Evolutionary conservation across 495 filamentous ascomycete genomes (phyloP), one percentile per base, ranked within the genome.

Genomic region (Pseudomonodictys pantanalensis): DNA sequence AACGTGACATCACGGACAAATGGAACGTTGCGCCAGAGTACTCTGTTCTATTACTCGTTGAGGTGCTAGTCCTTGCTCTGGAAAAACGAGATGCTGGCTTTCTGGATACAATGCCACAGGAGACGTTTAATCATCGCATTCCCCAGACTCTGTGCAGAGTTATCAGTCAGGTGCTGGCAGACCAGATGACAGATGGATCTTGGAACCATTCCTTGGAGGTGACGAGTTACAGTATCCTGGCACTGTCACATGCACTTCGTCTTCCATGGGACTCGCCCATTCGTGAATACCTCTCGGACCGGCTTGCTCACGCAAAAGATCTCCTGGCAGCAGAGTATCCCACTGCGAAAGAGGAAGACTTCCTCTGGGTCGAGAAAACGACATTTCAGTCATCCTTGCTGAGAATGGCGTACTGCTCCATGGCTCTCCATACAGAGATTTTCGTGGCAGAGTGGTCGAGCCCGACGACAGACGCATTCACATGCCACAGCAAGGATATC

Each of bases 291-390:
- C 29, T 52, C 8, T 3, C 6, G 18, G 29, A 52, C 12, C 4
- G 25, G 12, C 4, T 52, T 7, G 8, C 6, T 3, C 48, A 52
- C n/a, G 53, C 11, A 4, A 28, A 30, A 18, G 47, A 29, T n/a
- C 52, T 17, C 46, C 5, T 59, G n/a, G 8, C 6, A 9, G 29
- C 24, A 9, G 17, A 52, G 3, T 32, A 32, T 18, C 1, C 8
- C 8, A 42, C 18, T 18, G 10, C 6, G n/a, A 29, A 10, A 2
- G 17, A 52, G 7, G 28, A 4, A 18, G 6, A 38, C 46, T 59
- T 25, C 32, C 20, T 76, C 2, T 78, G 76, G 76, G 68, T 77
- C 7, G 75, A 78, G 47, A 78, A 78, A 50, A 71, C 74, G 28
- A 68, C 64, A 4, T 78, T 75, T 51, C 52, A 52, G 20, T 75